A percentile compares a stretch with the other conserved stretches of the same genome.
phyloP scores from a whole-genome alignment of 2,329 filamentous ascomycete genomes.

The Sclerotinia sclerotiorum region DNA sequence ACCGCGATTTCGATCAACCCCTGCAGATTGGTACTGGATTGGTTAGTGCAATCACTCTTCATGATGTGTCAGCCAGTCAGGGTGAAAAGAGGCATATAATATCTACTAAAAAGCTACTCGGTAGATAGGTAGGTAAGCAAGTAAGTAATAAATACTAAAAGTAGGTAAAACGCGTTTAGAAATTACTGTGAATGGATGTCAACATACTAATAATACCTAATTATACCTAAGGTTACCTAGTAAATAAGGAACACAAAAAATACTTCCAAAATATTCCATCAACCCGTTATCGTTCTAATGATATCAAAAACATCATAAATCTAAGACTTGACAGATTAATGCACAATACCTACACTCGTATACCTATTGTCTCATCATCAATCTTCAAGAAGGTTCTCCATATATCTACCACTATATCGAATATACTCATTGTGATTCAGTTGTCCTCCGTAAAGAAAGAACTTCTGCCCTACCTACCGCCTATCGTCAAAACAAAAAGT shows the following conservation, averaged over 20 bases:
- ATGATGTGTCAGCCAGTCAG: neutral
- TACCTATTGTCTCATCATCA: no score
- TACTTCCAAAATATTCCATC: neutral
- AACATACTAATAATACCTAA: neutral
- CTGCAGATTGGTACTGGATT: neutral
- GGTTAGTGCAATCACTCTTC: constrained; percentile 8
- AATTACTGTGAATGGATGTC: neutral
- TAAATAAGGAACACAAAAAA: neutral
- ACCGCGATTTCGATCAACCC: constrained; percentile 12
- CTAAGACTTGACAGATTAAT: no score
- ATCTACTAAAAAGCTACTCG: no score
- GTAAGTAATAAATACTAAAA: neutral
- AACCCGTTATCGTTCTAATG: no score
- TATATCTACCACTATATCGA: neutral
- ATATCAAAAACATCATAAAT: no score
- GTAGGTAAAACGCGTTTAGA: neutral
- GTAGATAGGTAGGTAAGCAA: no score
- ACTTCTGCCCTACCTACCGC: constrained; percentile 12
- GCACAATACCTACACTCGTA: no score
- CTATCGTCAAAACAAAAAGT: constrained; percentile 9
- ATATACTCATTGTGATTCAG: neutral
- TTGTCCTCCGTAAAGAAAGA: neutral
- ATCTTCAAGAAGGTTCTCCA: neutral
- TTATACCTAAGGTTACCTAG: neutral
- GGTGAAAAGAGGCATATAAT: no score